phyloP scores from a whole-genome alignment of 768 basidiomycete genomes.

The Lactifluus subvellereus region DNA sequence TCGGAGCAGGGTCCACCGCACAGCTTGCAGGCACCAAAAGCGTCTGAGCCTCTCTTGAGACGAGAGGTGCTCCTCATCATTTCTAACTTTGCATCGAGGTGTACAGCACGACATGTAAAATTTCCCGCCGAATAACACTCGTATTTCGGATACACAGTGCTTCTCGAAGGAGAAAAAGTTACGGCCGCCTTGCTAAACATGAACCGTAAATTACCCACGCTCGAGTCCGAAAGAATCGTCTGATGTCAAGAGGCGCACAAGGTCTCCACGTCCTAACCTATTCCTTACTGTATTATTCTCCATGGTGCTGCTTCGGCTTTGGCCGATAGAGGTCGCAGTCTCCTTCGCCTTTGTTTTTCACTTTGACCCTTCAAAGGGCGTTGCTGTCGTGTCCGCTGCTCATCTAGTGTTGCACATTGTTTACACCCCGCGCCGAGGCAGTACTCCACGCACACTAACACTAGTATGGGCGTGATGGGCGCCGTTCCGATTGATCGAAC shows the following conservation, averaged over 20 bases:
- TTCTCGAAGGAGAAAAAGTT: neutral
- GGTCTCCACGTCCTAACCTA: too few species aligned
- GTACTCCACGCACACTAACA: neutral
- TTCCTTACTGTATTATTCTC: too few species aligned
- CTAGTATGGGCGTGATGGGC: neutral
- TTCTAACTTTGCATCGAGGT: neutral
- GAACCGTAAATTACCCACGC: neutral
- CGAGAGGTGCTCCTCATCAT: neutral
- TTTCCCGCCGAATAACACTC: too few species aligned
- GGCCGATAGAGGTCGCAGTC: neutral
- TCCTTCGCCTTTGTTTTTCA: neutral
- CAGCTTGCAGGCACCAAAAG: neutral
- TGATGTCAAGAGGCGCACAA: too few species aligned
- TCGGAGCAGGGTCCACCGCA: neutral
- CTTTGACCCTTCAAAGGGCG: neutral
- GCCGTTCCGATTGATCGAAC: neutral
- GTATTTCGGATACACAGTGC: neutral
- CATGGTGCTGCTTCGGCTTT: too few species aligned
- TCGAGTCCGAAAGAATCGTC: too few species aligned
- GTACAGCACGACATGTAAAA: too few species aligned
- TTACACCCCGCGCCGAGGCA: neutral
- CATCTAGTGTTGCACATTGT: neutral
- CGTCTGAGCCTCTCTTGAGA: too few species aligned
- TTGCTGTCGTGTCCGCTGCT: neutral
- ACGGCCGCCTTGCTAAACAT: neutral